Base-by-base conservation (phyloP, 2,329 filamentous ascomycete genomes). In the Penicillium oxalicum region DNA sequence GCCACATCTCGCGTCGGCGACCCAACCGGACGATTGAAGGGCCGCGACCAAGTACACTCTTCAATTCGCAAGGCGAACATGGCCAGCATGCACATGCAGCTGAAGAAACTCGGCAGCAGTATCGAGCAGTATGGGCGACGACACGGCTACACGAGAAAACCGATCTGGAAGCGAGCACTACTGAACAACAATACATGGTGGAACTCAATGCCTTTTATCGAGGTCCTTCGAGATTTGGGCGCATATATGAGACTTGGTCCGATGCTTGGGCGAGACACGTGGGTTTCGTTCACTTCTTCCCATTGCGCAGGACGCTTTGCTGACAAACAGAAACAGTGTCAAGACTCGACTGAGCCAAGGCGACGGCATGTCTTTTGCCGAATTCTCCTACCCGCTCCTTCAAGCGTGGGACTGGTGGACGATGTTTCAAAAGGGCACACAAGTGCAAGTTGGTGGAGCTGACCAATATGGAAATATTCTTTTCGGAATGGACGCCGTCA, bases 361-460 rank as follows among this genome's bases (percentile, higher is more conserved):
- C 34, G 87, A 93, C 55, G 94, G 93, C 59, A 91, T 98, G 86
- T 94, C 91, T 0, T 87, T 94, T 61, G 85, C 88, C 33, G 93
- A 98, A 66, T 95, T 98, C 68, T 80, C 83, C 37, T 98, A 98
- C 63, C 93, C 94, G 1, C 72, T 98, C 12, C 81, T 97, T 61
- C 93, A 98, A 67, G 90, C 86, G 24, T 97, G 91, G 86, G 93
- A 98, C 67, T 98, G 91, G 81, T 97, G 88, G 88, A 78, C 87
- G 58, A 79, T 97, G 72, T 94, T 87, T 70, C 77, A 80, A 25
- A 79, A 77, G 44, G 77, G 79, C 41, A 77, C 90, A 8, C 85
- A 91, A 63, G 80, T 97, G 65, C 90, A 98, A 70, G 88, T 98
- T 45, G 93, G 93, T 49, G 93, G 93, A 35, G 90, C 90, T 5